Evolutionary conservation across 495 filamentous ascomycete genomes (phyloP), one percentile per base, ranked within the genome.

Genomic region (Podospora appendiculata): DNA sequence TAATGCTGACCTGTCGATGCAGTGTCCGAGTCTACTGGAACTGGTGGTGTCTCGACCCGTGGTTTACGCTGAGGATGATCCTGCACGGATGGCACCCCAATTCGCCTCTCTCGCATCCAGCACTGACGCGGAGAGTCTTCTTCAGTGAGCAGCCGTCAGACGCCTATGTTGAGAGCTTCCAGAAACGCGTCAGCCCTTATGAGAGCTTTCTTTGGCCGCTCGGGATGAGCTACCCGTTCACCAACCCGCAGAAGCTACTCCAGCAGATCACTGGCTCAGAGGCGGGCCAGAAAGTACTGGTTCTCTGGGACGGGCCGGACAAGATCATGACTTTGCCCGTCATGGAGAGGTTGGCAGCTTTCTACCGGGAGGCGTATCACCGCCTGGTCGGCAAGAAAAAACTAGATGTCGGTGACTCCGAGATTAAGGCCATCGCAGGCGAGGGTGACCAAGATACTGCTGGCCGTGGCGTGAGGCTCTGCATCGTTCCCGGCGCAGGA

Each of bases 321-420:
- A 58, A 51, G 45, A 45, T 67, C 39, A 63, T 62, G 58, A 61
- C 52, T 19, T 25, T 47, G 13, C 25, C 59, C 35, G 47, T 63
- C 35, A 59, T 54, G 58, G 47, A 59, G 45, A 51, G 71, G 66
- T 38, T 70, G 53, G 60, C 76, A 55, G 63, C 68, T 65, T 73
- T 81, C 92, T 65, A 67, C 39, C 55, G 62, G 1, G 16, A 32
- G 8, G 58, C 53, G 0, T 59, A 45, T 18, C 16, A 6, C 18
- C 36, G 33, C 8, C 73, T 96, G 85, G 41, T 88, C 83, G 25
- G 87, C 84, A 77, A 90, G 86, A 61, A 96, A 68, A 59, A 95
- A 67, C 66, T 95, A 83, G 62, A 96, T 62, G 59, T 85, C 86
- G 41, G 93, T 57, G 66, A 92, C 84, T 0, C 81, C 75, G 34